Base-by-base conservation (phyloP, 148 eudicot genomes). In the Silene conica region DNA sequence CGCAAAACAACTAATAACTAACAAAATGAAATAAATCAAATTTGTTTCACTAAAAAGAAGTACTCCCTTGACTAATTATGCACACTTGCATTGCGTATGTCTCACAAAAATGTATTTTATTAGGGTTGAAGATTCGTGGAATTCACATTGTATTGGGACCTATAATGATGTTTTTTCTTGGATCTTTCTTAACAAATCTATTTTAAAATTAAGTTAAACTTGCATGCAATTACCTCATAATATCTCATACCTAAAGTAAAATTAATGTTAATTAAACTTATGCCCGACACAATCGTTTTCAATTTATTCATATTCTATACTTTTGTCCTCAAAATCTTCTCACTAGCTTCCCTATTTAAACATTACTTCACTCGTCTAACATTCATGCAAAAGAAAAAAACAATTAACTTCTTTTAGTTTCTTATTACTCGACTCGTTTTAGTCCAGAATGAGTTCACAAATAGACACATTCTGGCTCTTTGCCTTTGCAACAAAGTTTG, bases 381-480 rank as follows among this genome's bases (percentile, higher is more conserved):
- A 67, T 76, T 46, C 63, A 60, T 48, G 52, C 63, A 70, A 46
- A 43, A 65, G 52, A 45, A 20, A 43, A 65, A 60, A 45, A 20
- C 9, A 65, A 9, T 16, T 12, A 55, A 71, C 45, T 38, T 26
- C 22, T 43, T 79, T 43, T 16, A 43, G 1, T 41, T 43, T 26
- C 7, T 31, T 23, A 26, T 62, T 45, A 7, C 20, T 38, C 7
- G 43, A 20, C 61, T 69, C 70, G 52, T 61, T 19, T 21, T 12
- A 15, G 46, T 23, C 21, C 13, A 31, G 52, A 58, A 83, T 84
- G 87, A 45, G 76, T 67, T 83, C 85, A 57, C 70, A 83, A 18
- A 31, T 64, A 1, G 89, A 88, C 61, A 71, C 84, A 61, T 85
- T 92, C 21, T 88, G 95, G 95, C 78, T 85, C 67, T 82, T 92